Conservation (phyloP, 2,329 filamentous ascomycete species). For the Trichoderma hamatum region DNA sequence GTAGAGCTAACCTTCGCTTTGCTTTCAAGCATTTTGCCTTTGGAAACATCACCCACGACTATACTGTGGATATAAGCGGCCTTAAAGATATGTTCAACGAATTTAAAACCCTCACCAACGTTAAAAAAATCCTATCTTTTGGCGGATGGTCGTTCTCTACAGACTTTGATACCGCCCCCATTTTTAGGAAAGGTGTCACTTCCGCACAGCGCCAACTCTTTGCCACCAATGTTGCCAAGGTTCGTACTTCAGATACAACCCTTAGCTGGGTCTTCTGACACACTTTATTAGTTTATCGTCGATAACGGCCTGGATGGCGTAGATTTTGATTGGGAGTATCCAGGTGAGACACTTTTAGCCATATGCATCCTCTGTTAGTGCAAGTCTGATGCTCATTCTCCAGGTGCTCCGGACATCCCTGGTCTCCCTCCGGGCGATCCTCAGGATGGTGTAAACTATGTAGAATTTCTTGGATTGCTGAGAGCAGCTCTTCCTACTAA, state of each 20-base stretch:
- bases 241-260: neutral
- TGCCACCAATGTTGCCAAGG: conserved; percentile 38
- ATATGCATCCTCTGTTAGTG: neutral
- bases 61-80: neutral
- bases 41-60: neutral
- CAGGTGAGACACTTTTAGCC: conserved; percentile 16
- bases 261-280: neutral
- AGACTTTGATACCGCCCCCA: conserved; percentile 21
- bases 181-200: conserved; percentile 31
- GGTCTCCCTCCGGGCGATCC: conserved; percentile 36
- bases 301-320: conserved; percentile 42
- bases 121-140: conserved; percentile 37
- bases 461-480: conserved; percentile 27
- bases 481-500: neutral
- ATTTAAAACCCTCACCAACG: neutral
- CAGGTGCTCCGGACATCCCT: conserved; percentile 34
- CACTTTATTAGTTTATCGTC: conserved; percentile 30
- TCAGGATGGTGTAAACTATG: neutral
- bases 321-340: conserved; percentile 50
- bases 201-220: conserved; percentile 40
- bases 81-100: neutral
- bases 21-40: neutral
- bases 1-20: too few species aligned
- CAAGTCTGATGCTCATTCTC: conserved; percentile 33
- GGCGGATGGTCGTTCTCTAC: conserved; percentile 37